These are phyloP conservation scores for Microsporum audouinii DNA, from an alignment of 2,329 filamentous ascomycete species.

Conservation along the genomic window DNA sequence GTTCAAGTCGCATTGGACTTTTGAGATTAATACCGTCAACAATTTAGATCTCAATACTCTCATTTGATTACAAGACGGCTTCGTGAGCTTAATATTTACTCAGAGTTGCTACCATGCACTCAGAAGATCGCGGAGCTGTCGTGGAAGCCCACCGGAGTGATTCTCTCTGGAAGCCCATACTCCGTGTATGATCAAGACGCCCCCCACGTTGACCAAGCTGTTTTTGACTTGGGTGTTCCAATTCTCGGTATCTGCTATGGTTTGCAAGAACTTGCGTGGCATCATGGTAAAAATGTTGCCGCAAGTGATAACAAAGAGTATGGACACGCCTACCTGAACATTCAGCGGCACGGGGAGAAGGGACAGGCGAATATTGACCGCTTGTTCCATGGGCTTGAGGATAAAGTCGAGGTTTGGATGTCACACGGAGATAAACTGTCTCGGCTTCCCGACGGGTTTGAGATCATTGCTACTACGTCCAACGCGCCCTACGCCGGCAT, in stretches of 20 bases:
- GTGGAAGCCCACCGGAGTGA: conserved; percentile 75
- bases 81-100: conserved; percentile 66
- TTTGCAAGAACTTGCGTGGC: conserved; percentile 62
- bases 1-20: not conserved
- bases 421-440: conserved; percentile 78
- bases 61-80: conserved; percentile 10
- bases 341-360: conserved; percentile 41
- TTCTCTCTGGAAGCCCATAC: conserved; percentile 60
- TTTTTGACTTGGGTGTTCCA: conserved; percentile 62
- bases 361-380: conserved; percentile 48
- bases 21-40: not conserved
- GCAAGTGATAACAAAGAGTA: conserved; percentile 60
- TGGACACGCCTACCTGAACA: conserved; percentile 55
- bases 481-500: conserved; percentile 71
- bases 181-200: conserved; percentile 72
- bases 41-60: conserved; percentile 10
- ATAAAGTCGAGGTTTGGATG: conserved; percentile 69
- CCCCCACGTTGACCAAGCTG: conserved; percentile 67
- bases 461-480: conserved; percentile 59
- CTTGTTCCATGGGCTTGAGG: conserved; percentile 65
- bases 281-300: conserved; percentile 53
- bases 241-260: conserved; percentile 52
- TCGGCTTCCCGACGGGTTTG: conserved; percentile 60
- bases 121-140: conserved; percentile 64
- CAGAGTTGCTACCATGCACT: conserved; percentile 79